These are phyloP conservation scores for Colletotrichum magnum DNA, from an alignment of 2,329 filamentous ascomycete genomes.

Conservation along the genomic window DNA sequence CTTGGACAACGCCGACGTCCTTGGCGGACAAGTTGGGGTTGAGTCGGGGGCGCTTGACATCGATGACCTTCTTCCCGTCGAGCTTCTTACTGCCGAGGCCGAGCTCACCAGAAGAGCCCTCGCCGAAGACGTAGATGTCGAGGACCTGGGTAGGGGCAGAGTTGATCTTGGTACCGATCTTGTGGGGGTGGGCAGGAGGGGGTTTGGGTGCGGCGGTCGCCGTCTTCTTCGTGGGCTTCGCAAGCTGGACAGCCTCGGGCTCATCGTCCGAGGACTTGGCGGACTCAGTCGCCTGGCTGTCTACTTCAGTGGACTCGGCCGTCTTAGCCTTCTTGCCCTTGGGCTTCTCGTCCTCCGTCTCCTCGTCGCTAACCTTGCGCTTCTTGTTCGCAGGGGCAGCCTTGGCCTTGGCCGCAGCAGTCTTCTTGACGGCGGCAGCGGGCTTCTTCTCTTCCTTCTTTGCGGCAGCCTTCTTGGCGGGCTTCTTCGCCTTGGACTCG, in stretches of 20 bases:
- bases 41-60: conserved; percentile 81
- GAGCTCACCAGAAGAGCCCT: conserved; percentile 85
- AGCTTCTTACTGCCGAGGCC: conserved; percentile 80
- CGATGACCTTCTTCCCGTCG: conserved; percentile 72
- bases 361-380: conserved; percentile 40
- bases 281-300: conserved; percentile 39
- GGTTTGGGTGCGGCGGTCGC: conserved; percentile 36
- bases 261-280: conserved; percentile 36
- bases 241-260: conserved; percentile 30
- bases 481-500: conserved; percentile 48
- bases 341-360: conserved; percentile 41
- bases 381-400: conserved; percentile 39
- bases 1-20: conserved; percentile 77
- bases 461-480: conserved; percentile 69
- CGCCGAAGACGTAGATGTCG: conserved; percentile 85
- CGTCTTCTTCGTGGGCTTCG: conserved; percentile 41
- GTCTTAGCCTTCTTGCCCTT: conserved; percentile 43
- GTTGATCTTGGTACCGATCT: conserved; percentile 60
- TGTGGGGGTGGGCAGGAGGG: conserved; percentile 35
- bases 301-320: conserved; percentile 32
- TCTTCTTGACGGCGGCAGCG: conserved; percentile 57
- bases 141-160: conserved; percentile 73
- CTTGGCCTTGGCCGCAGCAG: conserved; percentile 29
- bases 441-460: conserved; percentile 58
- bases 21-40: conserved; percentile 72